Evolutionary conservation across 2,329 filamentous ascomycete species (phyloP), one percentile per base, ranked within the genome.

Genomic region (Botryotinia globosa): DNA sequence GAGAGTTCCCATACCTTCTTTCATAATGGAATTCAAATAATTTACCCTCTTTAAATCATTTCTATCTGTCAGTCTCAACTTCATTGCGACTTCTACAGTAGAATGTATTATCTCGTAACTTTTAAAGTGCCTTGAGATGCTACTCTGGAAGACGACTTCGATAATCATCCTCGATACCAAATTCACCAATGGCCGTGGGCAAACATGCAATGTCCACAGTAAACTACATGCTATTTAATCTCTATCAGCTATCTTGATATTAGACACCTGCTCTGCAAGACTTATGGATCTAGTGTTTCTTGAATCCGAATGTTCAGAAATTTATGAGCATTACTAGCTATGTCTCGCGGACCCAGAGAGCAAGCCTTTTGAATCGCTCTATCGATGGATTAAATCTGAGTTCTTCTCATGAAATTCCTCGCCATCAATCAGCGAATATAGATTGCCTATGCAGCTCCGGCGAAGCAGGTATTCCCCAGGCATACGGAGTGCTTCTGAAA

Each of bases 131-230:
- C 48, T 51, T 51, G 25, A 5, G 5, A 14, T 51, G 12, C 12
- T 51, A 2, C 25, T 16, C 48, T 51, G n/a, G 48, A 51, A 51
- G 25, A n/a, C 48, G 25, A n/a, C 12, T 7, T 16, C 2, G 48
- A 14, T 2, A 51, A 16, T 14, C 7, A n/a, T n/a, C 0, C 48
- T 51, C 25, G 25, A 7, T 12, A 51, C 25, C 25, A 51, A 51
- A 7, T 1, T 51, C 25, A 51, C n/a, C 56, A 59, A 59, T 37
- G 0, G 14, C 90, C 93, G 1, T 87, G 76, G 20, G 85, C 83
- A 44, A 81, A 74, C 65, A 71, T 18, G 74, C 71, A 75, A 73
- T 29, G 64, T 85, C 80, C 76, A 86, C 83, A 0, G 83, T 5
- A 84, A 77, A 1, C 83, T 74, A 25, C 70, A 73, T 32, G 82